These are phyloP conservation scores for Malus domestica DNA, from an alignment of 306 rosid genomes.

Conservation along the genomic window ASM211411v1 NC_041794.1:36374501-36375000, in stretches of 20 bases:
- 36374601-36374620: neutral
- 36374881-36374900: constrained; percentile 83
- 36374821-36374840: neutral
- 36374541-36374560: constrained; percentile 21
- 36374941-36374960: constrained; percentile 79
- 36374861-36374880: constrained; percentile 7
- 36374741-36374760: constrained; percentile 29
- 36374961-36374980: constrained; percentile 52
- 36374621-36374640: neutral
- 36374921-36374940: constrained; percentile 77
- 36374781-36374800: neutral
- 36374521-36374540: constrained; percentile 25
- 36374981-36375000: constrained; percentile 86
- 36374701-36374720: constrained; percentile 53
- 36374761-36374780: constrained; percentile 15
- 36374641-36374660: neutral
- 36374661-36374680: constrained; percentile 36
- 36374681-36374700: constrained; percentile 26
- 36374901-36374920: constrained; percentile 64
- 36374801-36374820: constrained; percentile 1
- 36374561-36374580: constrained; percentile 37
- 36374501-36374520: constrained; percentile 24
- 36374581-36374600: neutral
- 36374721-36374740: constrained; percentile 62
- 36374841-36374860: neutral